Evolutionary conservation across 176 grass and related monocot genomes (phyloP).

Genomic region (Pontederia crassipes): DNA sequence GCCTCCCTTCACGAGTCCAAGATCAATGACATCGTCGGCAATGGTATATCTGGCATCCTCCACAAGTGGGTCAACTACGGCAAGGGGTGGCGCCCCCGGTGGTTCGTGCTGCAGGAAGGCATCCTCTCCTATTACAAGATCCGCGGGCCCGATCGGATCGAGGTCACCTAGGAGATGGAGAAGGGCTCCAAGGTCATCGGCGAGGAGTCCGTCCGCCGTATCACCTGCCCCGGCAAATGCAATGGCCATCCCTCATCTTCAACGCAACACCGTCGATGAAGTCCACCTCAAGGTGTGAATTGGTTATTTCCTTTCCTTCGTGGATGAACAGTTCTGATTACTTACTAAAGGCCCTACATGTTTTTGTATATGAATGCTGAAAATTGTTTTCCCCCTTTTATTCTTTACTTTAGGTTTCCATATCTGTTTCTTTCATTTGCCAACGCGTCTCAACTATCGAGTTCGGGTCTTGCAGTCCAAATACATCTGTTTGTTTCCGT

Average conservation of each 20-base stretch:
- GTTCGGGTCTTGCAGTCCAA: no score
- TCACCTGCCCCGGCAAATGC: constrained; percentile 20
- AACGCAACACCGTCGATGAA: constrained; percentile 74
- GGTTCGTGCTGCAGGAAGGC: constrained; percentile 80
- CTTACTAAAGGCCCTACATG: background rate
- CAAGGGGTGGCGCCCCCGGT: constrained; percentile 71
- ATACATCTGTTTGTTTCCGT: no score
- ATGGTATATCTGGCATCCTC: constrained; percentile 75
- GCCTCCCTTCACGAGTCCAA: constrained; percentile 13
- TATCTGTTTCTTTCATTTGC: no score
- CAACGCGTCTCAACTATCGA: no score
- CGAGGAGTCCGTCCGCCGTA: constrained; percentile 65
- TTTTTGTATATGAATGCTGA: no score
- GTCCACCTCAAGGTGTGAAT: constrained; percentile 79
- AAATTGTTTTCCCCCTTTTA: no score
- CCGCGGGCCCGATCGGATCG: constrained; percentile 92
- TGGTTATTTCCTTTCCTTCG: constrained; percentile 2
- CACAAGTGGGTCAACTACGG: constrained; percentile 99
- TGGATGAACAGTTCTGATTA: background rate
- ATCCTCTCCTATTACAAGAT: constrained; percentile 99
- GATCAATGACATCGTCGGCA: constrained; percentile 66
- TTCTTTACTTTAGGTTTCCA: no score
- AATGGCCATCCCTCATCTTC: constrained; percentile 23
- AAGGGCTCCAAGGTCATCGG: constrained; percentile 83
- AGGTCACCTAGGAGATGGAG: constrained; percentile 57